Evolutionary conservation across 306 rosid species (phyloP).

Genomic region (Pterocarpus santalinus): DNA sequence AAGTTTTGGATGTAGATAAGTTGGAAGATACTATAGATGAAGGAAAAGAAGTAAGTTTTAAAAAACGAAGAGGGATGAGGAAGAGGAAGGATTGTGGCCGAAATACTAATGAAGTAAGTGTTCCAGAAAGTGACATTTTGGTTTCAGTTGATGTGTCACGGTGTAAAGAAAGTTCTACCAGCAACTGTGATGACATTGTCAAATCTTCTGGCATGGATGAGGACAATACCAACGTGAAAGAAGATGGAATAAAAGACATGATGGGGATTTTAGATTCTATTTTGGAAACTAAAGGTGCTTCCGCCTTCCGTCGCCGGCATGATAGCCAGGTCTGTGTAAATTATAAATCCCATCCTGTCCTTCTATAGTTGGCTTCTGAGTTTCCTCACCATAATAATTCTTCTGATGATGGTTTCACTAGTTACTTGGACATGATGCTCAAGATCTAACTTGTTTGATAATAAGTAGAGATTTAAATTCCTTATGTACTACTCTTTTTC

Average conservation of each 20-base stretch:
- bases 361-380: background rate
- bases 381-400: background rate
- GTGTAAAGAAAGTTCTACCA: constrained; percentile 60
- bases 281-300: constrained; percentile 59
- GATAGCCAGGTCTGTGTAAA: constrained; percentile 70
- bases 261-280: constrained; percentile 57
- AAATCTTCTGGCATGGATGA: constrained; percentile 56
- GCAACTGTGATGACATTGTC: constrained; percentile 62
- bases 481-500: no score
- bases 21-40: constrained; percentile 39
- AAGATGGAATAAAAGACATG: constrained; percentile 53
- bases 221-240: constrained; percentile 43
- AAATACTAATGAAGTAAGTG: constrained; percentile 56
- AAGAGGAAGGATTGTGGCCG: constrained; percentile 73
- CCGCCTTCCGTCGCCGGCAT: constrained; percentile 60
- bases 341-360: constrained; percentile 1
- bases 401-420: no score
- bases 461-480: no score
- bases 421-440: no score
- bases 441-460: no score
- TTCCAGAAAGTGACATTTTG: constrained; percentile 63
- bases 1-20: constrained; percentile 47
- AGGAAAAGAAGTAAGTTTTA: constrained; percentile 52
- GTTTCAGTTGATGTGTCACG: constrained; percentile 50
- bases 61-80: constrained; percentile 74